These are phyloP conservation scores for Tricholoma furcatifolium DNA, from an alignment of 768 basidiomycete species.

Conservation along the genomic window DNA sequence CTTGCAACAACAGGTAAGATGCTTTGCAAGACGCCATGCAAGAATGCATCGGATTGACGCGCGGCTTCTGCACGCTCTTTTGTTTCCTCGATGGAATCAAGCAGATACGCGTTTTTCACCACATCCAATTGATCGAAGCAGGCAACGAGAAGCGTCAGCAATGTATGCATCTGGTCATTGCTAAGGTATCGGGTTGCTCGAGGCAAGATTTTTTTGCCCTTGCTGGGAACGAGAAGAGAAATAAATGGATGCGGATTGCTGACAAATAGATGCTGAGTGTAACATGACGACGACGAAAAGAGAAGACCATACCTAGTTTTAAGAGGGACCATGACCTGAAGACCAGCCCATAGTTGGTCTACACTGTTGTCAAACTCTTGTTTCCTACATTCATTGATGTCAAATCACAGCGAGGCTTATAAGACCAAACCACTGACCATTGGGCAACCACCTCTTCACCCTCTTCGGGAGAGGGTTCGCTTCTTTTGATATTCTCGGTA, in stretches of 20 bases:
- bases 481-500: conserved; percentile 81
- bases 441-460: conserved; percentile 37
- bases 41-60: conserved; percentile 87
- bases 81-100: conserved; percentile 66
- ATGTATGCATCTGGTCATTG: conserved; percentile 75
- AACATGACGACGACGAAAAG: not conserved
- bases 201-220: conserved; percentile 91
- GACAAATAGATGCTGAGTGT: not conserved
- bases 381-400: conserved; percentile 41
- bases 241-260: conserved; percentile 97
- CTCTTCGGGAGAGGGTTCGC: conserved; percentile 69
- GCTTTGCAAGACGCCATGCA: conserved; percentile 82
- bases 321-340: conserved; percentile 87
- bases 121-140: conserved; percentile 96
- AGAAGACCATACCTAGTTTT: conserved; percentile 75
- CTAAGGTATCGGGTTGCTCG: conserved; percentile 84
- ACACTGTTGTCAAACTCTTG: conserved; percentile 54
- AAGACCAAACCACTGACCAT: conserved; percentile 40
- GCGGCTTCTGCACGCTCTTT: conserved; percentile 69
- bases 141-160: conserved; percentile 89
- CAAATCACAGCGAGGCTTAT: not conserved
- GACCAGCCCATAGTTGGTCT: conserved; percentile 74
- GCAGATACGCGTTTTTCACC: conserved; percentile 69
- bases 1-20: conserved; percentile 80
- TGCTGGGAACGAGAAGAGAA: conserved; percentile 80